Conservation (phyloP, 108 stramenopile genomes). For the Pseudonitzschia pungens region DNA sequence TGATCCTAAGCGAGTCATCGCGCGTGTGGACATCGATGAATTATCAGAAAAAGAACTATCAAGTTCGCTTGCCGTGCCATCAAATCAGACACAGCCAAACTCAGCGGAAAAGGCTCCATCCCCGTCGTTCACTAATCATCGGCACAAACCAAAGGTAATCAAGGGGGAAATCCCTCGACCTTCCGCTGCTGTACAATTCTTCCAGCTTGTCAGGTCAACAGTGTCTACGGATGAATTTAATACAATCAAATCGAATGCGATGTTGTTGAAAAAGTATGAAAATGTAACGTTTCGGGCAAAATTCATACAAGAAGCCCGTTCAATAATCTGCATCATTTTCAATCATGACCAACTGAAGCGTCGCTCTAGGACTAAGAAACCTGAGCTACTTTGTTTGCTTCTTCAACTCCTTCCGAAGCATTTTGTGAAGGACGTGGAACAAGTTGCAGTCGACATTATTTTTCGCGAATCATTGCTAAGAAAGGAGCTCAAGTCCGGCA, state of each 20-base stretch:
- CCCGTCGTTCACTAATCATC: neutral
- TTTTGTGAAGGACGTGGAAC: conserved; percentile 44
- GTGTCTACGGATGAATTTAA: conserved; percentile 44
- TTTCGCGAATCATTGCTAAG: conserved; percentile 49
- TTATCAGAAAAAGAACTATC: neutral
- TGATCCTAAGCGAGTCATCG: conserved; percentile 45
- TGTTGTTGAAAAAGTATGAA: conserved; percentile 60
- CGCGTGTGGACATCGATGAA: conserved; percentile 39
- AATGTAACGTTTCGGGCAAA: conserved; percentile 36
- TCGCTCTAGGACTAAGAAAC: conserved; percentile 19
- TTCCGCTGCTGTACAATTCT: conserved; percentile 27
- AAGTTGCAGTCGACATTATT: conserved; percentile 36
- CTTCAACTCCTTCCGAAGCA: conserved; percentile 62
- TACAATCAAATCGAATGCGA: conserved; percentile 51
- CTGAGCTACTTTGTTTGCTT: conserved; percentile 50
- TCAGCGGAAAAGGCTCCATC: neutral
- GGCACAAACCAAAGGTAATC: conserved; percentile 14
- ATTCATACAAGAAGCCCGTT: conserved; percentile 33
- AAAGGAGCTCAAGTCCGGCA: conserved; percentile 25
- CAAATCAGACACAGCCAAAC: conserved; percentile 3
- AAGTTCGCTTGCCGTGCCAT: neutral
- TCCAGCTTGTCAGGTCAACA: conserved; percentile 15
- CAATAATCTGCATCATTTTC: conserved; percentile 37
- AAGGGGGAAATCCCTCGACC: neutral
- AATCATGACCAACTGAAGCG: conserved; percentile 27